Percentiles rank a stretch among this genome's conserved stretches.
Evolutionary conservation across 2,329 filamentous ascomycete species (phyloP).

Genomic region (Phialophora chinensis): DNA sequence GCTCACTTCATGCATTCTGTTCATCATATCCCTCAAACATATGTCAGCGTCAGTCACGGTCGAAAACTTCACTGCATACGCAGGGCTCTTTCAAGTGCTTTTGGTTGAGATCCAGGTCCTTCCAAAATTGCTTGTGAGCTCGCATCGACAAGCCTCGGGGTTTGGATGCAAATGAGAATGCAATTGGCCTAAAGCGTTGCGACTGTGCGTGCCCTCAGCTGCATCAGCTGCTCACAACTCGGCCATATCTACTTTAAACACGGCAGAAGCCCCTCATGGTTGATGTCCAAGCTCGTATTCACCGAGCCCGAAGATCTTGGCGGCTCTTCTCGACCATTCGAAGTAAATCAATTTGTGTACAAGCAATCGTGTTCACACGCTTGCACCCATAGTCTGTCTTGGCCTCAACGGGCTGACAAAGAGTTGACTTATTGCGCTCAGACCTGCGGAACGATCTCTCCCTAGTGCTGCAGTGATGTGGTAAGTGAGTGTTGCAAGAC

Average conservation of each 20-base stretch:
- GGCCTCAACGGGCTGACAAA: constrained; percentile 22
- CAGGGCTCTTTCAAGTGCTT: background rate
- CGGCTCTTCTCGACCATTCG: background rate
- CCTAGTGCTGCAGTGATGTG: background rate
- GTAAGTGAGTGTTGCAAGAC: background rate
- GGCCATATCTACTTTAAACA: background rate
- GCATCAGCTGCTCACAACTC: background rate
- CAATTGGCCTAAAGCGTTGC: background rate
- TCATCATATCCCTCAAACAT: background rate
- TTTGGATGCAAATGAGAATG: background rate
- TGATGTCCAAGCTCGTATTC: constrained; percentile 10
- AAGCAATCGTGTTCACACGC: constrained; percentile 3
- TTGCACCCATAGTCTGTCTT: constrained; percentile 7
- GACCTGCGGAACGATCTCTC: constrained; percentile 9
- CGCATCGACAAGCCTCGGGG: background rate
- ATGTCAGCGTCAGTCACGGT: background rate
- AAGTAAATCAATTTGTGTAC: constrained; percentile 1
- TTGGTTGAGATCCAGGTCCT: background rate
- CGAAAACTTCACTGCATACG: background rate
- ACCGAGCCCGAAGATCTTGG: constrained; percentile 14
- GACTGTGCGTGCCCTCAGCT: background rate
- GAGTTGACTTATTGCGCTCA: constrained; percentile 5
- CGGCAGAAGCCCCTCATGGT: background rate
- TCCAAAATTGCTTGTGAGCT: background rate
- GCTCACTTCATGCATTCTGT: background rate